A percentile compares a stretch with the other conserved stretches of the same genome.
phyloP scores from a whole-genome alignment of 2,329 filamentous ascomycete genomes.

The Orbilia ellipsospora region DNA sequence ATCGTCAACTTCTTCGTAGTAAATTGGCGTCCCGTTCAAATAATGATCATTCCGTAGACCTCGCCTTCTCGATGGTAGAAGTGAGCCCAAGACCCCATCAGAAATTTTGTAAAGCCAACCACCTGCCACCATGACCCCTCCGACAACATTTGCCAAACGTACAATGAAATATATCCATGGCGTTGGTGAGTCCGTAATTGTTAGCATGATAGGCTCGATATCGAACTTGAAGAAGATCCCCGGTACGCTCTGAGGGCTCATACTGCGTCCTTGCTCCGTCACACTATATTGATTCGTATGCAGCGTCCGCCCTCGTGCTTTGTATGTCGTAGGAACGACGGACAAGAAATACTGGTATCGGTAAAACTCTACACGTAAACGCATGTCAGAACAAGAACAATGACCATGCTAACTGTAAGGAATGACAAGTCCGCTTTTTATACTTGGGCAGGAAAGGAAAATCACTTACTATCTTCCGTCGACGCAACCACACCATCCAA shows the following conservation, averaged over 20 bases:
- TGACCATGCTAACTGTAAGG: background rate
- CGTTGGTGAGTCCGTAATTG: constrained; percentile 83
- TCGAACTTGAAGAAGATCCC: constrained; percentile 99
- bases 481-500: constrained; percentile 88
- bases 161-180: constrained; percentile 79
- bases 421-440: background rate
- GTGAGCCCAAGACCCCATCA: constrained; percentile 72
- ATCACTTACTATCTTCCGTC: constrained; percentile 64
- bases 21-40: constrained; percentile 52
- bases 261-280: constrained; percentile 81
- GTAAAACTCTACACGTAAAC: constrained; percentile 76
- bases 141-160: constrained; percentile 88
- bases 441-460: background rate
- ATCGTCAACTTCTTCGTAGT: constrained; percentile 50
- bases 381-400: background rate
- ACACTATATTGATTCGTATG: constrained; percentile 98
- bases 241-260: constrained; percentile 78
- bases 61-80: constrained; percentile 48
- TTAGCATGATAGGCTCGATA: constrained; percentile 92
- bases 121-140: constrained; percentile 89
- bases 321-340: constrained; percentile 93
- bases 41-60: constrained; percentile 48
- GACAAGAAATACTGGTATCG: constrained; percentile 99
- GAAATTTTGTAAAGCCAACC: constrained; percentile 90
- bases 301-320: constrained; percentile 73